Percentiles rank a stretch among this genome's conserved stretches.
Conservation (phyloP, 2,329 filamentous ascomycete species). For the Cercospora zeina region DNA sequence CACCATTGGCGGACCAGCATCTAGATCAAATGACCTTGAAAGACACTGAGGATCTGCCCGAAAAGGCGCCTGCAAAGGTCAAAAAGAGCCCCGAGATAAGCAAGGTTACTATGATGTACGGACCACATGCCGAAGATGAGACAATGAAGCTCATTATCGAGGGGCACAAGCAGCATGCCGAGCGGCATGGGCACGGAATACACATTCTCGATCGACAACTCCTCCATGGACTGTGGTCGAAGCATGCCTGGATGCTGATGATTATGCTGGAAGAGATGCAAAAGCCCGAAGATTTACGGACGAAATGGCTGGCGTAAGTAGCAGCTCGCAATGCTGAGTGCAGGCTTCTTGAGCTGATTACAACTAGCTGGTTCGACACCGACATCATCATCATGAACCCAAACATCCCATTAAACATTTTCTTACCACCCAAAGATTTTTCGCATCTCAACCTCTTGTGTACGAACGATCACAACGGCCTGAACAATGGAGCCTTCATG, state of each 20-base stretch:
- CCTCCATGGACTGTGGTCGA: slow-evolving; percentile 23
- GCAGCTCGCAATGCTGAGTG: background rate
- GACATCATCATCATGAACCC: slow-evolving; percentile 38
- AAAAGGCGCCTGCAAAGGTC: too few relatives aligned
- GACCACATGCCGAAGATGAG: slow-evolving; percentile 11
- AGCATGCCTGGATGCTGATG: slow-evolving; percentile 22
- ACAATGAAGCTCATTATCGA: slow-evolving; percentile 16
- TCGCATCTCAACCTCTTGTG: slow-evolving; percentile 34
- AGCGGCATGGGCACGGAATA: slow-evolving; percentile 16
- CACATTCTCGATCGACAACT: slow-evolving; percentile 20
- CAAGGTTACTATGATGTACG: slow-evolving; percentile 24
- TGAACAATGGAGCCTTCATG: slow-evolving; percentile 40
- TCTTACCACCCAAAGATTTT: slow-evolving; percentile 36
- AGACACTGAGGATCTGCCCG: too few relatives aligned
- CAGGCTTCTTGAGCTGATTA: slow-evolving; percentile 19
- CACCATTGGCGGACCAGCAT: background rate
- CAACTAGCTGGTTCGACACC: slow-evolving; percentile 32
- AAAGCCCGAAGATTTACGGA: slow-evolving; percentile 31
- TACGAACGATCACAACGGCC: slow-evolving; percentile 33
- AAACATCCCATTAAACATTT: slow-evolving; percentile 36
- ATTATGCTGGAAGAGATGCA: slow-evolving; percentile 35
- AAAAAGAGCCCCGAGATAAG: background rate
- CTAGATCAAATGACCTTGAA: background rate
- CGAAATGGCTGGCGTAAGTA: slow-evolving; percentile 39
- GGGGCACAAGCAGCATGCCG: slow-evolving; percentile 16